Base-by-base conservation (phyloP, 106 monocot species). In the Dactylorhiza incarnata region DNA sequence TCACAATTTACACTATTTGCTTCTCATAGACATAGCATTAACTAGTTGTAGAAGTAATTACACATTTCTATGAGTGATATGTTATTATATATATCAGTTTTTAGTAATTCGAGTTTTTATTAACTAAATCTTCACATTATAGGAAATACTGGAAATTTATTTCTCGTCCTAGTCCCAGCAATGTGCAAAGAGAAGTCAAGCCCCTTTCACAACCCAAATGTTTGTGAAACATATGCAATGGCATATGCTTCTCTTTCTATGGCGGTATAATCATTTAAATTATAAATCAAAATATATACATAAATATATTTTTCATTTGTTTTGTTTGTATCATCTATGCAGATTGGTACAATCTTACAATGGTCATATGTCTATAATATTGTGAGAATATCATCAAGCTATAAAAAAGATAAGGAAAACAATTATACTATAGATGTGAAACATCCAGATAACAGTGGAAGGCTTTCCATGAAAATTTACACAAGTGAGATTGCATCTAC, bases 151-250 rank as follows among this genome's bases (percentile, higher is more conserved):
- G 92, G 92, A 26, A 93, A 85, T 82, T 75, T 93, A 63, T 80
- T 89, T 74, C 79, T 93, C 25, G 85, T 93, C 54, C 79, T 89
- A 52, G 68, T 93, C 65, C 92, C 92, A 70, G 80, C 89, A 53
- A 82, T 93, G 37, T 93, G 92, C 67, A 87, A 89, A 75, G 92
- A 93, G 77, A 87, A 80, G 82, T 89, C 85, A 58, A 93, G 89
- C 69, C 89, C 89, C 17, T 81, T 93, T 74, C 89, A 89, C 72
- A 78, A 52, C 76, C 82, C 79, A 59, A 84, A 85, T 76, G 74
- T 76, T 73, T 93, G 92, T 73, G 71, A 62, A 50, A 84, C 82
- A 17, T 85, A 85, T 82, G 92, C 83, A 46, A 49, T 89, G 72
- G 82, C 81, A 52, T 93, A 93, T 81, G 81, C 80, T 51, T 93